These are phyloP conservation scores for Udeniomyces megalosporus DNA, from an alignment of 768 basidiomycete genomes.

Conservation along the genomic window DNA sequence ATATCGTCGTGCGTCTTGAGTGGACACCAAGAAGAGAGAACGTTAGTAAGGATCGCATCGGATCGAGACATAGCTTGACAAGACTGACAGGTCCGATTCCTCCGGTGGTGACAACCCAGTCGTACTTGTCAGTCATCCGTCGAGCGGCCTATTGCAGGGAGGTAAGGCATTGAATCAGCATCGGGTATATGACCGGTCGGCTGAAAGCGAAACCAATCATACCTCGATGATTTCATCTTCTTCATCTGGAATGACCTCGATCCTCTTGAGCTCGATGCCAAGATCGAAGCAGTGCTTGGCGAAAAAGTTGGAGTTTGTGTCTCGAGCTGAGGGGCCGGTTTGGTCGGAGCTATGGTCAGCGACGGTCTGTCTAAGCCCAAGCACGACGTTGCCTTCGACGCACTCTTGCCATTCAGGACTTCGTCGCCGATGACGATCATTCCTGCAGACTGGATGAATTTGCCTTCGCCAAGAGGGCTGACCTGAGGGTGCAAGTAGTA, in stretches of 20 bases:
- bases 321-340: not conserved
- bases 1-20: slow-evolving; percentile 44
- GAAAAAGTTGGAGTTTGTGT: slow-evolving; percentile 42
- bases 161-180: too few species aligned
- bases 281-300: slow-evolving; percentile 78
- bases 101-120: slow-evolving; percentile 78
- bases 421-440: slow-evolving; percentile 46
- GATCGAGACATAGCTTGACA: not conserved
- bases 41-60: too few species aligned
- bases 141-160: too few species aligned
- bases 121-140: slow-evolving; percentile 63
- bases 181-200: too few species aligned
- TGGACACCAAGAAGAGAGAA: too few species aligned
- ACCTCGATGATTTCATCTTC: slow-evolving; percentile 77
- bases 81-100: slow-evolving; percentile 49
- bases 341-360: not conserved
- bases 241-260: slow-evolving; percentile 83
- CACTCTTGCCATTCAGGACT: slow-evolving; percentile 72
- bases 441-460: slow-evolving; percentile 52
- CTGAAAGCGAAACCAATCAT: too few species aligned
- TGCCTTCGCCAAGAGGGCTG: slow-evolving; percentile 54
- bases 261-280: slow-evolving; percentile 44
- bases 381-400: not conserved
- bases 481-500: too few species aligned
- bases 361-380: slow-evolving; percentile 45